Percentiles rank a stretch among this genome's conserved stretches.
Evolutionary conservation across 306 rosid species (phyloP).

Genomic region (Cucurbita ficifolia): DNA sequence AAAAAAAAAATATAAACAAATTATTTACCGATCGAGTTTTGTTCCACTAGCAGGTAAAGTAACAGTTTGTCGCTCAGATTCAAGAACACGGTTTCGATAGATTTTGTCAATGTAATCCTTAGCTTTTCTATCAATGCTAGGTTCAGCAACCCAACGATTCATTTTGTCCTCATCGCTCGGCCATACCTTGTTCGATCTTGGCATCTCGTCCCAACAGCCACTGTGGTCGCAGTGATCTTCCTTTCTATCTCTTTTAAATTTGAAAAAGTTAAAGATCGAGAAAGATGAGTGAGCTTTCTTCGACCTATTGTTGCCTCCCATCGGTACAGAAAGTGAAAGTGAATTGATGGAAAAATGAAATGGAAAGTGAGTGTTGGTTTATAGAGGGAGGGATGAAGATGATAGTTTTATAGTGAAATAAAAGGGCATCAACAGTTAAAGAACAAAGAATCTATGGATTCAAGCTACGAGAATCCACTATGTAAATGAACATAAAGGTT

Average conservation of each 20-base stretch:
- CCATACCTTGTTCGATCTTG: constrained; percentile 33
- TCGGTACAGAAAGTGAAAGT: background rate
- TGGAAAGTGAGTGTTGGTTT: background rate
- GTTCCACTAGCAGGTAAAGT: background rate
- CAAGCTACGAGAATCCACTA: too few species aligned
- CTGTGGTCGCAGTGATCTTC: background rate
- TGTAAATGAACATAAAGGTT: too few species aligned
- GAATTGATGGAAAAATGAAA: background rate
- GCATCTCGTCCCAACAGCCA: constrained; percentile 17
- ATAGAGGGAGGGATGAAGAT: background rate
- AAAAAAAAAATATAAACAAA: background rate
- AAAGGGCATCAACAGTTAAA: too few species aligned
- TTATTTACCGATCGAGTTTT: background rate
- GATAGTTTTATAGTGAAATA: too few species aligned
- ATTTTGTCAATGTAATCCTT: background rate
- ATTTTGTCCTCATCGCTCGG: constrained; percentile 8
- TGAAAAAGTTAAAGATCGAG: constrained; percentile 48
- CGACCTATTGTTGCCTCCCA: background rate
- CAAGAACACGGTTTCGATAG: background rate
- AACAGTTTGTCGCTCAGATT: background rate
- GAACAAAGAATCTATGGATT: too few species aligned
- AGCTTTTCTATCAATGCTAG: background rate
- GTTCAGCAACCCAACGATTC: background rate
- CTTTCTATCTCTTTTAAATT: constrained; percentile 16
- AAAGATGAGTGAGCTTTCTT: constrained; percentile 8